Base-by-base conservation (phyloP, 371 early-diverging fungal genomes). In the Nematocida parisii region DNA sequence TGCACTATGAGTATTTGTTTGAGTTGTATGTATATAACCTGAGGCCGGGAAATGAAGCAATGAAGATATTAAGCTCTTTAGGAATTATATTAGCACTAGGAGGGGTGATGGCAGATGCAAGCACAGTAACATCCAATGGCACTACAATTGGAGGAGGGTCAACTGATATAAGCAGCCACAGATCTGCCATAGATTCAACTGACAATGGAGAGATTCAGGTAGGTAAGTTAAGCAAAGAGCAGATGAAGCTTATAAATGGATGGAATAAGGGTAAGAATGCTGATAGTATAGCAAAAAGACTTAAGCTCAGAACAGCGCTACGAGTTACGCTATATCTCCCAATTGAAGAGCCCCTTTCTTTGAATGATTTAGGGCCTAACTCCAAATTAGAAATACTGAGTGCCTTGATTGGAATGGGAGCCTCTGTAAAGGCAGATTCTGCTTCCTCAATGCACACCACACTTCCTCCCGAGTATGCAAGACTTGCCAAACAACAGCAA, bases 1-100 rank as follows among this genome's bases (percentile, higher is more conserved):
- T 77, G 45, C 7, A 71, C 9, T 5, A 46, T 77, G 80, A 77
- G 5, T 27, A 39, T 42, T 11, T 77, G 80, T 77, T 77, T 77
- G 42, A 61, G 71, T 13, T 54, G 39, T 27, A 60, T 39, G 47
- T 39, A 77, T 77, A 67, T 77, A 77, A 67, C 42, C 33, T 22
- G 33, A 1, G 27, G 5, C 11, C 11, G 68, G 18, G 47, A 20
- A 27, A 13, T 20, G 5, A 39, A 39, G 44, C 71, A 77, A 77
- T 77, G 80, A 67, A 58, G 42, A 15, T 77, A 24, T 20, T 70
- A 47, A 39, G 61, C 9, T 71, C 80, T 52, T 56, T 77, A 9
- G 80, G 80, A 42, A 24, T 70, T 39, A 42, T 56, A 39, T 6
- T 77, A 44, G 66, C 55, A 47, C 80, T 77, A 39, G 22, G 54